A percentile compares a stretch with the other conserved stretches of the same genome.
Conservation (phyloP, 2,329 filamentous ascomycete species). For the Mariannaea elegans region DNA sequence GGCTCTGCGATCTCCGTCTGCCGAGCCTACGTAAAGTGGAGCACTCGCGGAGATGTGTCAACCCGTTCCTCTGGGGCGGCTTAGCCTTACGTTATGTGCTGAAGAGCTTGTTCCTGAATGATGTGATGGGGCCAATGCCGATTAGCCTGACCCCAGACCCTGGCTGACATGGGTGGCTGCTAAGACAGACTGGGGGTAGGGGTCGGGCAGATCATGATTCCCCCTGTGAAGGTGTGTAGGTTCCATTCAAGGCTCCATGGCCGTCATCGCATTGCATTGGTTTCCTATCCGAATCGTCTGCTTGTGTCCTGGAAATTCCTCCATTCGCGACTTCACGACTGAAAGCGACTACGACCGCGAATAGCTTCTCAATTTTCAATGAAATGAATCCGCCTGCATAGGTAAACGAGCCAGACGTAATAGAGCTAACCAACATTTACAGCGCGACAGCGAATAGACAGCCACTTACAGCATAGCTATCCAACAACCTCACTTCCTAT, state of each 20-base stretch:
- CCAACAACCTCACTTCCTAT: neutral
- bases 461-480: neutral
- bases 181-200: neutral
- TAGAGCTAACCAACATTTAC: neutral
- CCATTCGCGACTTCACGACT: neutral
- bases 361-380: neutral
- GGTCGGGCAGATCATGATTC: neutral
- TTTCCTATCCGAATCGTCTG: neutral
- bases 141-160: neutral
- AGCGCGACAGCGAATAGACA: neutral
- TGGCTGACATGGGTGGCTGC: neutral
- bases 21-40: slow-evolving; percentile 1
- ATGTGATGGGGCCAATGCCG: neutral
- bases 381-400: neutral
- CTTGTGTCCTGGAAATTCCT: slow-evolving; percentile 1
- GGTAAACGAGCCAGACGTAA: neutral
- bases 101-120: neutral
- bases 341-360: neutral
- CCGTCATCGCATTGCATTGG: neutral
- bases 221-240: too few relatives aligned
- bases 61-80: neutral
- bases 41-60: neutral
- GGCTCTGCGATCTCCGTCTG: too few relatives aligned
- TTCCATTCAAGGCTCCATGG: neutral
- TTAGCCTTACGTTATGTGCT: neutral